A percentile compares a stretch with the other conserved stretches of the same genome.
Conservation (phyloP, 2,329 filamentous ascomycete species). For the Diaporthe sp. region DNA sequence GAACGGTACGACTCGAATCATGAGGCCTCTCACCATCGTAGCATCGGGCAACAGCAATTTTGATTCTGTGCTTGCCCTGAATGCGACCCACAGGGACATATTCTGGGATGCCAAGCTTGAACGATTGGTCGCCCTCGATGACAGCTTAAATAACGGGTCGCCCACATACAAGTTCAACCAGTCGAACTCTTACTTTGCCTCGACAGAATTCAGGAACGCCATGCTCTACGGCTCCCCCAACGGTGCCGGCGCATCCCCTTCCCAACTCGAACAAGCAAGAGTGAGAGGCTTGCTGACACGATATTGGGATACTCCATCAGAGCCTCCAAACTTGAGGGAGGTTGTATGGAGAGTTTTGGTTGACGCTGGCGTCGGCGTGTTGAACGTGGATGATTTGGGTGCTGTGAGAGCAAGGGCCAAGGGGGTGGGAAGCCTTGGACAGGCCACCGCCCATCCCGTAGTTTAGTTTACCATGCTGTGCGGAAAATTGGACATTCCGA, state of each 20-base stretch:
- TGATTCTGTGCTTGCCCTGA: constrained; percentile 18
- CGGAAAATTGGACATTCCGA: too few relatives aligned
- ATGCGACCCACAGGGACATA: constrained; percentile 21
- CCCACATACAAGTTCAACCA: constrained; percentile 19
- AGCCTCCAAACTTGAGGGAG: constrained; percentile 17
- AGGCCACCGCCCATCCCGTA: background rate
- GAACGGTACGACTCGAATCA: constrained; percentile 18
- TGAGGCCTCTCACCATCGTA: constrained; percentile 8
- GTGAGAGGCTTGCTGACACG: constrained; percentile 19
- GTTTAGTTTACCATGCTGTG: constrained; percentile 4
- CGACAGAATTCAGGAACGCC: constrained; percentile 20
- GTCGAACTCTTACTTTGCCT: constrained; percentile 24
- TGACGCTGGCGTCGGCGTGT: constrained; percentile 11
- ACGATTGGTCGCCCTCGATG: background rate
- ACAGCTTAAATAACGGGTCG: background rate
- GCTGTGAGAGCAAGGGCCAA: constrained; percentile 15
- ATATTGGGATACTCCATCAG: constrained; percentile 15
- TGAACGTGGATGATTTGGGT: constrained; percentile 20
- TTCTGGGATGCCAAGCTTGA: constrained; percentile 24
- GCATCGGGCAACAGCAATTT: constrained; percentile 19
- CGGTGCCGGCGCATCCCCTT: background rate
- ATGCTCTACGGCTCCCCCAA: background rate
- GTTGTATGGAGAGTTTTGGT: constrained; percentile 22
- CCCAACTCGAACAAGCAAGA: constrained; percentile 11
- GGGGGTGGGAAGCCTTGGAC: constrained; percentile 3